Evolutionary conservation across 2,329 filamentous ascomycete species (phyloP).

Genomic region (Periconia digitata): DNA sequence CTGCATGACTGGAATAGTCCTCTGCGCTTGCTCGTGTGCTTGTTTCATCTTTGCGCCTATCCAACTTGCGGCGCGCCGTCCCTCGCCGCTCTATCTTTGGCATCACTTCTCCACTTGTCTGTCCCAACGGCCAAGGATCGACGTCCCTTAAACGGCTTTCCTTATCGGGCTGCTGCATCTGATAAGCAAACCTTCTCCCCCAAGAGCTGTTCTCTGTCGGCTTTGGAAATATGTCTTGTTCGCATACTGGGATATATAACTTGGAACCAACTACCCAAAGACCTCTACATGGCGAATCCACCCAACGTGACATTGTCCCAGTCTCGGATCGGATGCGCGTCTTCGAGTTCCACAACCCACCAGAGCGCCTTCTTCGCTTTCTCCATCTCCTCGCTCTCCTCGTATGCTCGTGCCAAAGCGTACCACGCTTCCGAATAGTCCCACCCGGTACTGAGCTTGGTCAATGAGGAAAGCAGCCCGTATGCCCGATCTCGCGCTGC

Average conservation of each 20-base stretch:
- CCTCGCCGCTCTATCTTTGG: background rate
- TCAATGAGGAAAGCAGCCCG: constrained; percentile 77
- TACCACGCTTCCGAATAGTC: constrained; percentile 94
- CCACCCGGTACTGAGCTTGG: constrained; percentile 85
- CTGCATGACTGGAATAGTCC: background rate
- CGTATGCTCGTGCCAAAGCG: constrained; percentile 80
- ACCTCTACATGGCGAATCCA: constrained; percentile 34
- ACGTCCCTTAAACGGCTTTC: too few relatives aligned
- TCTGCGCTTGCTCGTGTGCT: background rate
- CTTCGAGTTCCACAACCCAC: constrained; percentile 97
- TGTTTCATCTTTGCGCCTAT: background rate
- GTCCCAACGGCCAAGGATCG: background rate
- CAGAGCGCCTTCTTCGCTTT: constrained; percentile 92
- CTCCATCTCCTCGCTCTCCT: constrained; percentile 79
- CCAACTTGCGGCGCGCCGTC: background rate
- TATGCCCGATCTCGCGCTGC: constrained; percentile 88
- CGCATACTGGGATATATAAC: background rate
- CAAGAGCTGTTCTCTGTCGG: too few relatives aligned
- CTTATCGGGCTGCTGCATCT: too few relatives aligned
- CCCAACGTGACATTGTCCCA: constrained; percentile 67
- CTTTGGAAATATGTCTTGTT: too few relatives aligned
- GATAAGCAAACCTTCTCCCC: too few relatives aligned
- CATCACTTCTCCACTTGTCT: background rate
- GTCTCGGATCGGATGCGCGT: constrained; percentile 73
- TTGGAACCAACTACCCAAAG: background rate